Evolutionary conservation across 1,284 basidiomycete species (phyloP).

Genomic region (Boletus semigastroideus): DNA sequence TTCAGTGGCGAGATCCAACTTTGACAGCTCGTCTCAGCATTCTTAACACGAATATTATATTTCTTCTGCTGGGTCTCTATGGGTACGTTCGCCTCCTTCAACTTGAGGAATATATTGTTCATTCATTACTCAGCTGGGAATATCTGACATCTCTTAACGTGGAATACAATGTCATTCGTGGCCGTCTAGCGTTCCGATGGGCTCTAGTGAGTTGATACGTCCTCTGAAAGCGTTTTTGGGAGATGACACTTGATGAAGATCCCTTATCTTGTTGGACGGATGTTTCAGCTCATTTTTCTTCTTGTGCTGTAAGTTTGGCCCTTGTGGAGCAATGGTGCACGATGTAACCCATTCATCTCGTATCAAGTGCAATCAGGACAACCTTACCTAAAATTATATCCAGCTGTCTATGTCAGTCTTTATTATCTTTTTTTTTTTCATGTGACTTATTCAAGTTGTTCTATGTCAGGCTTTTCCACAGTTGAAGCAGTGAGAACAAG

Average conservation of each 20-base stretch:
- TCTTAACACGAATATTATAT: slow-evolving; percentile 5
- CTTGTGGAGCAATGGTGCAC: neutral
- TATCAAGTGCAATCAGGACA: slow-evolving; percentile 8
- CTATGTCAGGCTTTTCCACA: slow-evolving; percentile 2
- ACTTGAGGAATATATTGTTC: neutral
- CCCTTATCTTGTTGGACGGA: slow-evolving; percentile 17
- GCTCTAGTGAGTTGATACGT: slow-evolving; percentile 14
- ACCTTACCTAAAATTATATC: neutral
- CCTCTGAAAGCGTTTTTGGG: neutral
- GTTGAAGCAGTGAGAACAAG: slow-evolving; percentile 11
- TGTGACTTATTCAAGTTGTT: slow-evolving; percentile 1
- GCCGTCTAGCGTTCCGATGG: slow-evolving; percentile 20
- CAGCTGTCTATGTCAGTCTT: slow-evolving; percentile 17
- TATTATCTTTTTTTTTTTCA: neutral
- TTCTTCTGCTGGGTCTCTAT: slow-evolving; percentile 15
- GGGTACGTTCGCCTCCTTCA: slow-evolving; percentile 10
- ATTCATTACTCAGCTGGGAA: slow-evolving; percentile 16
- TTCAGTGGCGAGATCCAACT: slow-evolving; percentile 7
- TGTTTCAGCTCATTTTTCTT: slow-evolving; percentile 14
- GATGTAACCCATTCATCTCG: neutral
- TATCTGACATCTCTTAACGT: slow-evolving; percentile 16
- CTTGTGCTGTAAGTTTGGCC: slow-evolving; percentile 13
- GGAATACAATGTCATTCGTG: slow-evolving; percentile 18
- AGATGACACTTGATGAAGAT: slow-evolving; percentile 7
- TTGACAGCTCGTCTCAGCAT: neutral